Evolutionary conservation across 345 rosid species (phyloP).

Genomic region (Populus deltoides): DNA sequence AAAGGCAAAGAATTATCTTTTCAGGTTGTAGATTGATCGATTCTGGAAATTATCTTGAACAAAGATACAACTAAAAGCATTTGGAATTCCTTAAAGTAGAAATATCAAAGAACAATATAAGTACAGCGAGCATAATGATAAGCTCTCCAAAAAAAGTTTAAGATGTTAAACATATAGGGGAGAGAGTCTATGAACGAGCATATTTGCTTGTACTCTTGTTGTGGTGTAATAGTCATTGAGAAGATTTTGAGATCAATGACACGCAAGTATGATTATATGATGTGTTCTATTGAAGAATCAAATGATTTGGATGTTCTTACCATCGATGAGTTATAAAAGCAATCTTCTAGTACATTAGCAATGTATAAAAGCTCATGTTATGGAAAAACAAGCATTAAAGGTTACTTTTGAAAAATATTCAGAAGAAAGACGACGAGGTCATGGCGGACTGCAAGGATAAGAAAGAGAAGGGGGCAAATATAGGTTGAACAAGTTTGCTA

Average conservation of each 20-base stretch:
- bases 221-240: neutral
- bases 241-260: neutral
- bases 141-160: neutral
- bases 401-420: neutral
- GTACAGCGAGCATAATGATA: neutral
- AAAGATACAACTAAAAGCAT: neutral
- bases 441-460: neutral
- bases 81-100: neutral
- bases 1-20: neutral
- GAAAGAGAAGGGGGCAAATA: rapidly evolving
- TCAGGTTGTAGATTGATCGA: neutral
- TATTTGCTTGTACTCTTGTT: neutral
- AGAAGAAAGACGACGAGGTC: neutral
- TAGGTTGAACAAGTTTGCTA: neutral
- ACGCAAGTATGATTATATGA: rapidly evolving
- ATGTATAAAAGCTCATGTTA: neutral
- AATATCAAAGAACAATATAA: neutral
- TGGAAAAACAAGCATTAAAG: neutral
- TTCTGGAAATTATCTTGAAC: no score
- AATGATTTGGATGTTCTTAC: neutral
- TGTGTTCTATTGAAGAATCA: neutral
- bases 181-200: no score
- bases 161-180: neutral
- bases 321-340: neutral
- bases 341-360: no score